Conservation (phyloP, 345 rosid species). For the Turritis glabra region DNA sequence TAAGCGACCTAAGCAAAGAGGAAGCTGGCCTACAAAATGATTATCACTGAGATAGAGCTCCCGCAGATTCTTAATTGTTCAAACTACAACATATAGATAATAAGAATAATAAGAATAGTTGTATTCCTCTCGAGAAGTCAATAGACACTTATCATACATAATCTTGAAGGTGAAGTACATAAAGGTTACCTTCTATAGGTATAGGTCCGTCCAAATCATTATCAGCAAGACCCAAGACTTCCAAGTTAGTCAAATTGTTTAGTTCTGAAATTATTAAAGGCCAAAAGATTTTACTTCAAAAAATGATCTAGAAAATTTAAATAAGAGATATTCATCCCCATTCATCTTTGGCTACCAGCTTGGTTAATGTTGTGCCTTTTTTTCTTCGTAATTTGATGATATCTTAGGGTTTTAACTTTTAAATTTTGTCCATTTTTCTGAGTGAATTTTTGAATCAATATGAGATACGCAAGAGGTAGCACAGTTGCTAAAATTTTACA, state of each 20-base stretch:
- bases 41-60: constrained; percentile 11
- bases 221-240: not conserved
- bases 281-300: not conserved
- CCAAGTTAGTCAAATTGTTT: not conserved
- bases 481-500: too few relatives aligned
- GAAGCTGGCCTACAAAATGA: not conserved
- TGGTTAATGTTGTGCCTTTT: too few relatives aligned
- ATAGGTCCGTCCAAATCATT: not conserved
- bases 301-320: not conserved
- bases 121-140: not conserved
- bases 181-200: not conserved
- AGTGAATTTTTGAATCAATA: too few relatives aligned
- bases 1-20: constrained; percentile 5
- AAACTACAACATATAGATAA: not conserved
- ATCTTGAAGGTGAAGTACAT: not conserved
- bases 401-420: too few relatives aligned
- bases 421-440: too few relatives aligned
- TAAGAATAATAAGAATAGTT: not conserved
- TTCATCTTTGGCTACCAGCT: too few relatives aligned
- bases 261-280: not conserved
- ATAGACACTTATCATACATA: not conserved
- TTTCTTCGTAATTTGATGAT: too few relatives aligned
- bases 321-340: not conserved
- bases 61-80: constrained; percentile 13
- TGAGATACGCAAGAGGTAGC: too few relatives aligned